phyloP scores from a whole-genome alignment of 805 yeast species.

The Diddensiella santjacobensis region DNA sequence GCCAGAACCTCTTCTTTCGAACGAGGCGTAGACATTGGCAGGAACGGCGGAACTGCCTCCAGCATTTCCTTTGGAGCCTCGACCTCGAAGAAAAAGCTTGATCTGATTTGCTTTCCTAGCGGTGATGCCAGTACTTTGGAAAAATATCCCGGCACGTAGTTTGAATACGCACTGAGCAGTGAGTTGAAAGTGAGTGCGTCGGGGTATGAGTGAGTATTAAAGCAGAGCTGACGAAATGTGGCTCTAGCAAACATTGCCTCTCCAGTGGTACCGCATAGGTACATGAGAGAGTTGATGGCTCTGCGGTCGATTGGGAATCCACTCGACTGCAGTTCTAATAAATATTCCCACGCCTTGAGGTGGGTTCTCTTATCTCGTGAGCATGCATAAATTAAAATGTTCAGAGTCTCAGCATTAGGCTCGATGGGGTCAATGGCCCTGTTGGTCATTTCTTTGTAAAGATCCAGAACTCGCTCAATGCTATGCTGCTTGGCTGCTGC shows the following conservation, averaged over 20 bases:
- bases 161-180: slow-evolving; percentile 33
- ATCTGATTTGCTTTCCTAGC: slow-evolving; percentile 28
- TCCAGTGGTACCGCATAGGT: slow-evolving; percentile 74
- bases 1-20: slow-evolving; percentile 48
- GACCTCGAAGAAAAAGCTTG: slow-evolving; percentile 23
- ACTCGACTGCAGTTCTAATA: slow-evolving; percentile 55
- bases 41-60: slow-evolving; percentile 54
- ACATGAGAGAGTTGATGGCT: slow-evolving; percentile 65
- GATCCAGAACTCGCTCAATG: slow-evolving; percentile 69
- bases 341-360: slow-evolving; percentile 70
- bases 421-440: slow-evolving; percentile 34
- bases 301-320: slow-evolving; percentile 34
- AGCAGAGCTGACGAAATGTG: slow-evolving; percentile 31
- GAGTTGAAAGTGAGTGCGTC: slow-evolving; percentile 30
- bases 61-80: slow-evolving; percentile 1
- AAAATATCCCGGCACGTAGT: slow-evolving; percentile 25
- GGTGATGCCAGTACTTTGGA: slow-evolving; percentile 29
- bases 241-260: slow-evolving; percentile 73
- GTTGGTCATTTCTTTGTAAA: slow-evolving; percentile 63
- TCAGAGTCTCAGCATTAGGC: slow-evolving; percentile 45
- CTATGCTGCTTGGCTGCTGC: slow-evolving; percentile 59
- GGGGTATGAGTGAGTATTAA: slow-evolving; percentile 26
- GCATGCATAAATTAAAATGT: slow-evolving; percentile 67
- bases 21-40: slow-evolving; percentile 52
- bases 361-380: slow-evolving; percentile 46